These are phyloP conservation scores for Monilinia polystroma DNA, from an alignment of 2,329 filamentous ascomycete species.

Conservation along the genomic window DNA sequence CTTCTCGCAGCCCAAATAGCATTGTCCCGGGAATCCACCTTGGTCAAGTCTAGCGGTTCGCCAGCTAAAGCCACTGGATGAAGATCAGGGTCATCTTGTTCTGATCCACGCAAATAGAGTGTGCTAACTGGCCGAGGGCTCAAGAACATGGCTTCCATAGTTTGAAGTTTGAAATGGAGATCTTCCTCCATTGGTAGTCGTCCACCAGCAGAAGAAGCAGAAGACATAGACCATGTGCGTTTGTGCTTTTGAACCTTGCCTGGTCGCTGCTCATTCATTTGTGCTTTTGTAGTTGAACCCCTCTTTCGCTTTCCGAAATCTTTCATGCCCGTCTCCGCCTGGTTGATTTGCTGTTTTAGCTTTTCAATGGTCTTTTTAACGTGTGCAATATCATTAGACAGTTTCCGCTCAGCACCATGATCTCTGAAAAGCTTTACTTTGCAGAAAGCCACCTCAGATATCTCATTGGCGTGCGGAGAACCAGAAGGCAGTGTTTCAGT, in stretches of 20 bases:
- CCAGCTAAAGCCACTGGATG: constrained; percentile 73
- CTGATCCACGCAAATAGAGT: constrained; percentile 73
- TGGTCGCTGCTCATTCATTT: constrained; percentile 53
- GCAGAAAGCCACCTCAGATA: constrained; percentile 82
- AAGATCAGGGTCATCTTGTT: constrained; percentile 75
- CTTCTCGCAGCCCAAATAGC: constrained; percentile 45
- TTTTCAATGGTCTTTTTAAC: constrained; percentile 98
- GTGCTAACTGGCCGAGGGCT: constrained; percentile 78
- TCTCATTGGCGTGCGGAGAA: constrained; percentile 48
- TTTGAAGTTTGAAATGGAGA: constrained; percentile 73
- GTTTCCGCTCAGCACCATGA: constrained; percentile 90
- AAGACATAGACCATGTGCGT: constrained; percentile 93
- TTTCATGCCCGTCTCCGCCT: constrained; percentile 67
- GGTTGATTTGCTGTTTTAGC: constrained; percentile 86
- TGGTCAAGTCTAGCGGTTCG: constrained; percentile 61
- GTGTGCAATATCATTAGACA: constrained; percentile 91
- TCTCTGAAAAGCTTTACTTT: constrained; percentile 97
- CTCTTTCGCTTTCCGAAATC: constrained; percentile 66
- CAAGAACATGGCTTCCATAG: constrained; percentile 83
- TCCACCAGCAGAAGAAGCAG: constrained; percentile 61
- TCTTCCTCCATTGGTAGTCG: constrained; percentile 68
- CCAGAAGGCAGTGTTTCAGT: constrained; percentile 66
- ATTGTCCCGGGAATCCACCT: constrained; percentile 44
- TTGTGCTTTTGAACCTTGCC: constrained; percentile 91
- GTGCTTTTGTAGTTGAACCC: constrained; percentile 48